Evolutionary conservation across 2,329 filamentous ascomycete species (phyloP), one percentile per base, ranked within the genome.

Genomic region (Pseudocercospora crystallina): DNA sequence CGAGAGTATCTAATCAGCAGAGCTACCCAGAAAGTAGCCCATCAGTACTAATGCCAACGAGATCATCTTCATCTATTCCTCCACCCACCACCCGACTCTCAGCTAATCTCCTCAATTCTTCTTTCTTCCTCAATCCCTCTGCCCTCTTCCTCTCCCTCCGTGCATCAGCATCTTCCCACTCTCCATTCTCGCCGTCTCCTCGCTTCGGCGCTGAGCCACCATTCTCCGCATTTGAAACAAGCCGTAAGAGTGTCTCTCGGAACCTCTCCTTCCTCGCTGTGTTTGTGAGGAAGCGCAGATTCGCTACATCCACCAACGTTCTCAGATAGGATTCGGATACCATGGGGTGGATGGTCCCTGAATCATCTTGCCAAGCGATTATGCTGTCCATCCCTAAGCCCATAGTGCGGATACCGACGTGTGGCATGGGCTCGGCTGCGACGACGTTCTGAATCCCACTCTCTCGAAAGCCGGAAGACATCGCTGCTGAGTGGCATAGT

Each of bases 381-480:
- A 96, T 78, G 1, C 87, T 89, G 71, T 95, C 89, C 54, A 96
- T 82, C 1, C 83, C 81, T 1, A 96, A 77, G 0, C 91, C 91
- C 69, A 89, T 87, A 5, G 89, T 91, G 13, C 92, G 83, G 30
- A 97, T 82, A 2, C 87, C 92, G 2, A 96, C 88, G 69, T 96
- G 87, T 2, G 90, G 90, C 4, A 4, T 26, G 20, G 20, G 20
- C 76, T 83, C 8, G 56, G 57, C 1, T 57, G 41, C 8, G 45
- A 30, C 10, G 50, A 50, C 7, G 49, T 47, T 15, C 14, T 74
- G 66, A 43, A 92, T 86, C 13, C 92, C 92, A 52, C 87, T 94
- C 72, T 97, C 92, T 11, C 92, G 84, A 67, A 96, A 96, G 0
- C 92, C 92, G 3, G 90, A 86, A 61, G 84, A 81, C 8, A 92